Conservation (phyloP, 2,329 filamentous ascomycete species). For the Fusarium sp. region DNA sequence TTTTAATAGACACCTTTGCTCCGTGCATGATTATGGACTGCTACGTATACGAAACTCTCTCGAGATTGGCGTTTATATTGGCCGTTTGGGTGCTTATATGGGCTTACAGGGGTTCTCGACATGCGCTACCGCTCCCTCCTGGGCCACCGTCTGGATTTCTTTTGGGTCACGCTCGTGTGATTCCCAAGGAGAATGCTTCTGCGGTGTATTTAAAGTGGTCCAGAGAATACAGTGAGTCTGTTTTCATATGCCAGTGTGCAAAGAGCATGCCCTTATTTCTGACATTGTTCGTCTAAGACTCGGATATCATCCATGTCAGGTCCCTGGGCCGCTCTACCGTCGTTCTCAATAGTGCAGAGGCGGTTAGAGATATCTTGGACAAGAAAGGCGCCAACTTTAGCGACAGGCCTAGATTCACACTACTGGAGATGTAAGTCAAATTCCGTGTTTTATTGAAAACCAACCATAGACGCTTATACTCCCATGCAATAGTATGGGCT, state of each 20-base stretch:
- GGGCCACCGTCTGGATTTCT: constrained; percentile 49
- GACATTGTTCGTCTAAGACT: constrained; percentile 36
- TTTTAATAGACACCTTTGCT: not conserved
- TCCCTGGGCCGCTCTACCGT: constrained; percentile 51
- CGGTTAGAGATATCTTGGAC: constrained; percentile 60
- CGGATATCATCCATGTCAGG: constrained; percentile 51
- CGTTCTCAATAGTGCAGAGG: constrained; percentile 47
- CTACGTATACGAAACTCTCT: constrained; percentile 14
- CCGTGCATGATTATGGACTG: constrained; percentile 23
- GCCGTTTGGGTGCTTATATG: constrained; percentile 17
- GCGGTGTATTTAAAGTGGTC: constrained; percentile 48
- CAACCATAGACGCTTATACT: constrained; percentile 1
- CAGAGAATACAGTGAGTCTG: constrained; percentile 46
- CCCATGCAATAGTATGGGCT: constrained; percentile 55
- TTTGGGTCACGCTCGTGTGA: constrained; percentile 47
- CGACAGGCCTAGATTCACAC: constrained; percentile 59
- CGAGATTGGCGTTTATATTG: constrained; percentile 23
- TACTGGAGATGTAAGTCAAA: constrained; percentile 52
- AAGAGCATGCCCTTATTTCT: not conserved
- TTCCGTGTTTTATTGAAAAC: no score
- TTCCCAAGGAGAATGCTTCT: constrained; percentile 48
- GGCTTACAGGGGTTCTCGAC: constrained; percentile 17
- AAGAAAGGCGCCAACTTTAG: constrained; percentile 59
- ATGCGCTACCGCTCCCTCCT: constrained; percentile 43
- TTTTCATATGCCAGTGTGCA: not conserved